Conservation (phyloP, 2,329 filamentous ascomycete genomes). For the Colletotrichum higginsianum region DNA sequence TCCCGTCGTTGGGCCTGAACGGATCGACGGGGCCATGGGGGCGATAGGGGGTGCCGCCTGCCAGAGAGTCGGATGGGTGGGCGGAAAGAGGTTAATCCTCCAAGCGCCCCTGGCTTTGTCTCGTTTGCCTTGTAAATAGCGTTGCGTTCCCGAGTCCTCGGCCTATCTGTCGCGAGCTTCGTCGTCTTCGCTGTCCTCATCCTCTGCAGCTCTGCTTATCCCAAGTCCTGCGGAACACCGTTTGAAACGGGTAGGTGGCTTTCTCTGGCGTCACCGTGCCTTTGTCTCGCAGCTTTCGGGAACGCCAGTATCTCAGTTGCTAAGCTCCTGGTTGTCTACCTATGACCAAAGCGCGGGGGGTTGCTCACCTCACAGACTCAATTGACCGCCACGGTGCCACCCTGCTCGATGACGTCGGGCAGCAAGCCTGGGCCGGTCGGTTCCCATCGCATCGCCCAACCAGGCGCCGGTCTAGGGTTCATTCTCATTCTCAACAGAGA, state of each 20-base stretch:
- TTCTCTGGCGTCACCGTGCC: conserved; percentile 17
- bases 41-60: conserved; percentile 30
- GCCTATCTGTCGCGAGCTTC: conserved; percentile 3
- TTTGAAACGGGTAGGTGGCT: neutral
- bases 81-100: conserved; percentile 24
- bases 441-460: conserved; percentile 33
- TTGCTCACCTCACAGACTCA: neutral
- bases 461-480: conserved; percentile 11
- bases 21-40: conserved; percentile 33
- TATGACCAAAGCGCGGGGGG: conserved; percentile 20
- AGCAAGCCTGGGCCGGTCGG: conserved; percentile 27
- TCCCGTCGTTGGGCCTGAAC: conserved; percentile 39
- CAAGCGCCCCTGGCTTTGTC: neutral
- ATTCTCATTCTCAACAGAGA: neutral
- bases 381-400: conserved; percentile 37
- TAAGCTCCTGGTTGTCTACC: neutral
- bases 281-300: conserved; percentile 1
- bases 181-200: neutral
- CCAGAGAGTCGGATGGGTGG: conserved; percentile 21
- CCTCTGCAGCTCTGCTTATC: neutral
- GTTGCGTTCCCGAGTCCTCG: neutral
- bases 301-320: neutral
- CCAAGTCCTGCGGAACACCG: neutral
- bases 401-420: conserved; percentile 42
- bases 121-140: conserved; percentile 18